phyloP scores from a whole-genome alignment of 345 rosid genomes.

The Cochlearia excelsa region DNA sequence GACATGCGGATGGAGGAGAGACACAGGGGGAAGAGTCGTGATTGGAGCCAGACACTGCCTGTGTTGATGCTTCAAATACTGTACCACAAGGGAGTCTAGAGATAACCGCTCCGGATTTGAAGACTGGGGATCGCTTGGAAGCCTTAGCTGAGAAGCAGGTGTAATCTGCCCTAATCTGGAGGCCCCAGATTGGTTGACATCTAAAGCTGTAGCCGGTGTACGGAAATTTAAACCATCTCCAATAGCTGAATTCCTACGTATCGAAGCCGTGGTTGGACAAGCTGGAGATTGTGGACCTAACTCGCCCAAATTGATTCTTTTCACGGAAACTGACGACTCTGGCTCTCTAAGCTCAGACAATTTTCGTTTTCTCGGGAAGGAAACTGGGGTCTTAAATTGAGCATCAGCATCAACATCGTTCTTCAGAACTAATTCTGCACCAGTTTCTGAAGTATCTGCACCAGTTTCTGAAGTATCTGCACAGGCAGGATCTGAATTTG shows the following conservation, averaged over 20 bases:
- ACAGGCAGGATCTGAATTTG: slow-evolving; percentile 40
- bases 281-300: slow-evolving; percentile 63
- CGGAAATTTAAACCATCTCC: slow-evolving; percentile 51
- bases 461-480: slow-evolving; percentile 42
- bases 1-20: slow-evolving; percentile 87
- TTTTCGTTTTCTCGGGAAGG: slow-evolving; percentile 75
- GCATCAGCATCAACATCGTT: slow-evolving; percentile 48
- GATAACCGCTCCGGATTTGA: slow-evolving; percentile 70
- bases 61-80: slow-evolving; percentile 94
- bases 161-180: slow-evolving; percentile 45
- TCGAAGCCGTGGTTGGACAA: slow-evolving; percentile 51
- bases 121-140: slow-evolving; percentile 54
- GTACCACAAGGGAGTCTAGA: slow-evolving; percentile 82
- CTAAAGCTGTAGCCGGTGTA: slow-evolving; percentile 51
- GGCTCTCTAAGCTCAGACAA: slow-evolving; percentile 64
- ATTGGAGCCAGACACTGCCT: slow-evolving; percentile 99
- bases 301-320: slow-evolving; percentile 69
- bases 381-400: slow-evolving; percentile 63
- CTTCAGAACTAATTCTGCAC: slow-evolving; percentile 42
- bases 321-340: slow-evolving; percentile 50
- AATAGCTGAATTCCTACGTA: slow-evolving; percentile 44
- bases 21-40: slow-evolving; percentile 95
- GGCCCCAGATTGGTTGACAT: slow-evolving; percentile 53
- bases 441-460: slow-evolving; percentile 41
- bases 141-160: slow-evolving; percentile 49